Base-by-base conservation (phyloP, 2,329 filamentous ascomycete species). In the Cladosporium sp. region DNA sequence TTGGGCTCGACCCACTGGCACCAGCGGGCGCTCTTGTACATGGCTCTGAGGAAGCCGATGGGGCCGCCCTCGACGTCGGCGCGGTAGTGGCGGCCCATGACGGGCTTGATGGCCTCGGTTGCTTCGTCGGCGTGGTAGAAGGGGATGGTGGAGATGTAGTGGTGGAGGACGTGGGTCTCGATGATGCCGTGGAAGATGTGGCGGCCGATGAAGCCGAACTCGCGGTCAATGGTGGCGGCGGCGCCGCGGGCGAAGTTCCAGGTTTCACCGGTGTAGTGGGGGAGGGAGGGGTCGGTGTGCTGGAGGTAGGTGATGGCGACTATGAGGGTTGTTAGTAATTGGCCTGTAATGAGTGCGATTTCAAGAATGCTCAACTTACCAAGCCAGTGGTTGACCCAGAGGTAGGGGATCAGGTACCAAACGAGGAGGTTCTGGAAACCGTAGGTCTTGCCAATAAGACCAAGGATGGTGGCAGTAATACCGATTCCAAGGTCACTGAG, bases 311-410 rank as follows among this genome's bases (percentile, higher is more conserved):
- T 97, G 71, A 97, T 97, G 69, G 91, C 91, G 59, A 97, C 91
- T 92, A 61, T 22, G 33, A 18, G 11, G 38, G 7, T 19, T 45
- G 49, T 69, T 63, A 63, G 64, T 63, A 50, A 38, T 8, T 29
- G 16, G 20, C 3, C 22, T 59, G 53, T 49, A 35, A 30, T 42
- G n/a, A 43, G 22, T 25, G 15, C 13, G 18, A 29, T 11, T 25
- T 33, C 25, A 22, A 25, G 19, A 18, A 7, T 32, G 27, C 4
- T 27, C 22, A 40, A 79, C 87, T 79, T 83, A 93, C 88, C 88
- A 50, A 97, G 86, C 92, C 92, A 97, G 82, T 96, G 90, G 81
- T 97, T 95, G 50, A 96, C 91, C 92, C 92, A 96, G 54, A 96
- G 78, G 70, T 97, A 98, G 32, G 93, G 93, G 52, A 94, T 67